Evolutionary conservation across 1,139 yeast species (phyloP), one percentile per base, ranked within the genome.

Genomic region (Pichia sp.): DNA sequence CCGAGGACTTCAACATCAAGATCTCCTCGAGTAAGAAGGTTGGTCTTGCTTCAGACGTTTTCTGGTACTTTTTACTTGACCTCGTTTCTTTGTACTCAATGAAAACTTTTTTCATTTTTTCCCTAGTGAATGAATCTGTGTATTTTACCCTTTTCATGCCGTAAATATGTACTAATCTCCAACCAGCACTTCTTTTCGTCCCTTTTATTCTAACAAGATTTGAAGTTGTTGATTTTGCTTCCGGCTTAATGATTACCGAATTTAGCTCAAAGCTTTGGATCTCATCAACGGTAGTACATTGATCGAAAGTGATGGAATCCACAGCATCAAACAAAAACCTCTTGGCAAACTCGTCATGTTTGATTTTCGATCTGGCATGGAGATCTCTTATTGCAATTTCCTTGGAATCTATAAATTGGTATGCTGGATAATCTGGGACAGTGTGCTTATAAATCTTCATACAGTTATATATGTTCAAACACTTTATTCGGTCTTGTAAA

Each of bases 81-180:
- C 24, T 30, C 6, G 53, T 51, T 49, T 54, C 57, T 31, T 51
- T 53, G 30, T 46, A 56, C 41, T 56, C 58, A 6, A 53, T 49
- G 20, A 55, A 53, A 34, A 53, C 50, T 10, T 40, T 52, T 6
- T 27, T 36, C 24, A 46, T n/a, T 6, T 17, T 43, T 45, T 50
- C 54, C 10, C 49, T 48, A 5, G 51, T 52, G 24, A 27, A 34
- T 7, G 43, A 38, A 48, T 55, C 48, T 1, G 3, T 41, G 29
- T 48, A 53, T 12, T 24, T 44, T 12, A 53, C 7, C n/a, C 41
- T 34, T 3, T 38, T 17, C 47, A 51, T 41, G 29, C 48, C 38
- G 24, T 46, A 44, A 30, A 56, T 33, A 33, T 51, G 50, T 27
- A 54, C 49, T 40, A 24, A 54, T 31, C 46, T 54, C 58, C 58